A percentile compares a stretch with the other conserved stretches of the same genome.
phyloP scores from a whole-genome alignment of 1,284 basidiomycete species.

The Acaromyces ingoldii region DNA sequence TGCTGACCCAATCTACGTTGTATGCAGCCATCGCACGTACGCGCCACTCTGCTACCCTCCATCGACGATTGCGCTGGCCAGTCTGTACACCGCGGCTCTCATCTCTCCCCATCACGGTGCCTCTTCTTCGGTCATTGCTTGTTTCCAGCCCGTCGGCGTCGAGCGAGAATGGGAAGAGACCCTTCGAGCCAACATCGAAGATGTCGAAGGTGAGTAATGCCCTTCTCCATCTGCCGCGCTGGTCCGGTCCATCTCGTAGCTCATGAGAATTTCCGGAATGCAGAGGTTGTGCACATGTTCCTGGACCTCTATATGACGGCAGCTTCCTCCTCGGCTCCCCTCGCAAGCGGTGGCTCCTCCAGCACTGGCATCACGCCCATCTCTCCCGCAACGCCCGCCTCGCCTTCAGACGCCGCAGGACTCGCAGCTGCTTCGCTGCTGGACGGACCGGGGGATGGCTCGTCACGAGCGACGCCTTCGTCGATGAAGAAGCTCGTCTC shows the following conservation, averaged over 20 bases:
- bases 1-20: not conserved
- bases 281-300: slow-evolving; percentile 9
- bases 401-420: slow-evolving; percentile 3
- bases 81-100: slow-evolving; percentile 32
- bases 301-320: slow-evolving; percentile 10
- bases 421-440: not conserved
- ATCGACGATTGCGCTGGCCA: slow-evolving; percentile 37
- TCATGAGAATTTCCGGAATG: not conserved
- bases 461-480: not conserved
- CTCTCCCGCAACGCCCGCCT: slow-evolving; percentile 2
- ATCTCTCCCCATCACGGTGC: not conserved
- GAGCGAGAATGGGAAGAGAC: slow-evolving; percentile 2
- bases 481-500: not conserved
- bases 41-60: slow-evolving; percentile 42
- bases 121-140: not conserved
- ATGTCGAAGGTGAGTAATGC: slow-evolving; percentile 5
- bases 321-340: not conserved
- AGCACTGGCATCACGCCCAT: not conserved
- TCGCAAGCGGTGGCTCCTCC: not conserved
- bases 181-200: not conserved
- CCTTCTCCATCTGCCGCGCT: not conserved
- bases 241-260: not conserved
- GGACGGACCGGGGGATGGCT: not conserved
- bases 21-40: slow-evolving; percentile 26
- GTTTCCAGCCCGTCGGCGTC: not conserved